These are phyloP conservation scores for Prunus mira DNA, from an alignment of 306 rosid genomes.

Conservation along the genomic window DNA sequence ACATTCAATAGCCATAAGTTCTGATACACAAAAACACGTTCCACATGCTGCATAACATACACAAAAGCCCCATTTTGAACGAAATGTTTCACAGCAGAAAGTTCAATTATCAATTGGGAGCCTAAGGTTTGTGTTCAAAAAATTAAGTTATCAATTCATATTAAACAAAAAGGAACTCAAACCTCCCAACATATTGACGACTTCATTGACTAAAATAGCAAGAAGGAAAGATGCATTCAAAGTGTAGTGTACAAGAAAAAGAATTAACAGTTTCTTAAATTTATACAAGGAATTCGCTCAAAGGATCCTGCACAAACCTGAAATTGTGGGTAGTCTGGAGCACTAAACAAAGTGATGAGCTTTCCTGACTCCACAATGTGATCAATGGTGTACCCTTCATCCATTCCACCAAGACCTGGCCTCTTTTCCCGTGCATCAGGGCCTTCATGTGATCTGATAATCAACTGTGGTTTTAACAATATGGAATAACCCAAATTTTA, in stretches of 20 bases:
- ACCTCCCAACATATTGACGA: too few species aligned
- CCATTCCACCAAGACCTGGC: conserved; percentile 75
- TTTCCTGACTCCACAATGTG: conserved; percentile 89
- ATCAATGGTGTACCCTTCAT: conserved; percentile 82
- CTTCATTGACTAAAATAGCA: background rate
- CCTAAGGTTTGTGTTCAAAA: too few species aligned
- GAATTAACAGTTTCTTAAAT: background rate
- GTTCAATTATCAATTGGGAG: too few species aligned
- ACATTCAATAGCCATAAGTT: background rate
- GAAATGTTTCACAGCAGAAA: background rate
- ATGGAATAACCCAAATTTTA: conserved; percentile 27
- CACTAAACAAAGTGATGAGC: conserved; percentile 80
- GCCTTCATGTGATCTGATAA: conserved; percentile 93
- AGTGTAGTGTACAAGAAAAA: background rate
- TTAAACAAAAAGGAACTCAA: too few species aligned
- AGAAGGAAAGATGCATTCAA: background rate
- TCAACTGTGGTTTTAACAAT: conserved; percentile 45
- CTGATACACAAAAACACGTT: background rate
- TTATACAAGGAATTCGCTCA: background rate
- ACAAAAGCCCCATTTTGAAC: background rate
- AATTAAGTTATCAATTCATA: too few species aligned
- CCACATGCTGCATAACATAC: background rate
- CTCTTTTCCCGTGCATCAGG: conserved; percentile 95
- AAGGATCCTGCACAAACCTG: conserved; percentile 48
- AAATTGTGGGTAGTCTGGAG: conserved; percentile 96